Base-by-base conservation (phyloP, 1,284 basidiomycete species). In the Phaffia rhodozyma region DNA sequence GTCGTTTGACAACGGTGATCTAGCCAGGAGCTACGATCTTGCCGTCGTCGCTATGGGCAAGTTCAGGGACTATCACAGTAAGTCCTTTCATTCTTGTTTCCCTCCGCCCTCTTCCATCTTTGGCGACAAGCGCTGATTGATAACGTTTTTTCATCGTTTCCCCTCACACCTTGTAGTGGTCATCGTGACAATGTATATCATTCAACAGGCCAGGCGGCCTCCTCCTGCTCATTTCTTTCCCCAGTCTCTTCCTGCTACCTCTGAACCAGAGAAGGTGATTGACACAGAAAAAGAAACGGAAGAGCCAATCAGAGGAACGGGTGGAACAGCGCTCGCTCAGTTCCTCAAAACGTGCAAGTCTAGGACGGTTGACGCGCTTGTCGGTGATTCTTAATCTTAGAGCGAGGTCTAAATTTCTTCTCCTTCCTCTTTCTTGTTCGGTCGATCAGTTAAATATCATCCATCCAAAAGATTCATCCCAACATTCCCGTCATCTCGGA, bases 101-200 rank as follows among this genome's bases (percentile, higher is more conserved):
- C 5, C 23, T 52, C 56, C 51, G 1, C 5, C 23, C 34, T 48
- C 5, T 29, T 38, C 11, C 43, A n/a, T 23, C n/a, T 49, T 23
- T 16, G 32, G 16, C 5, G 29, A 56, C 30, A 20, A 51, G 27
- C 21, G 18, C 13, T 52, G 18, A 23, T 32, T 38, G 30, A 51
- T 25, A 16, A 9, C 30, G 21, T 23, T 38, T 55, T 48, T 54
- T 38, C 29, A 9, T n/a, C 52, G 32, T 48, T 54, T 51, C 47
- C 18, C 21, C 23, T 29, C n/a, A 20, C 25, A 20, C 21, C 23
- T 30, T 43, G 20, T 23, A 63, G 60, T 97, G 77, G 82, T 84
- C 61, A 86, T 96, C 64, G 91, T 87, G 27, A 82, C 87, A 32
- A 71, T 89, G 58, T 94, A 93, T 75, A 91, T 93, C 68, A 77